Evolutionary conservation across 2,329 filamentous ascomycete genomes (phyloP).

Genomic region (Diaporthe vaccinii): DNA sequence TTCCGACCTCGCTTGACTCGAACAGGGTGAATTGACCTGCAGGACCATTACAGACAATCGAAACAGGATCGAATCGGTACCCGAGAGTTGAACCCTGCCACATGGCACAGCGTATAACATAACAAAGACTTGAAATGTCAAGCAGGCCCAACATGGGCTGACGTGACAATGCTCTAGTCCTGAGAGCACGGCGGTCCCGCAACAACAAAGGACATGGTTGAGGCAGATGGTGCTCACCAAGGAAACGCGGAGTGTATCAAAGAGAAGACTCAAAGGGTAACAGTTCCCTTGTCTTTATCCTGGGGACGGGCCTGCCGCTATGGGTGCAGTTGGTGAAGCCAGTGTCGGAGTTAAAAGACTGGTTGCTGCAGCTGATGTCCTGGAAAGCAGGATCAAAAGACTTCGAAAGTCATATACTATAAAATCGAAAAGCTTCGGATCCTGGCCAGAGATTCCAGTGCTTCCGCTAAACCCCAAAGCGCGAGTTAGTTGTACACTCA

Average conservation of each 20-base stretch:
- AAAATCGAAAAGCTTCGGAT: neutral
- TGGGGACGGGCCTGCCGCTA: neutral
- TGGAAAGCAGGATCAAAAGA: constrained; percentile 6
- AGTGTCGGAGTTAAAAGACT: constrained; percentile 5
- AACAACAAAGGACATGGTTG: constrained; percentile 28
- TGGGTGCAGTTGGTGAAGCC: neutral
- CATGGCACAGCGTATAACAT: neutral
- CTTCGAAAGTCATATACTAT: neutral
- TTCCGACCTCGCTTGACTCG: constrained; percentile 7
- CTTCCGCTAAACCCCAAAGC: constrained; percentile 2
- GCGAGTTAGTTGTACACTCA: neutral
- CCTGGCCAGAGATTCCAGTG: neutral
- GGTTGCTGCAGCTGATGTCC: constrained; percentile 14
- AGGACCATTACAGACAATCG: neutral
- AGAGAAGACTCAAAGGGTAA: constrained; percentile 27
- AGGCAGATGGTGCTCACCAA: constrained; percentile 5
- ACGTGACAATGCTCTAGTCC: constrained; percentile 11
- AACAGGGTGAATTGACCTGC: constrained; percentile 17
- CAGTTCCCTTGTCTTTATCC: neutral
- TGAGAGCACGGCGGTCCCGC: neutral
- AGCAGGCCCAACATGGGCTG: neutral
- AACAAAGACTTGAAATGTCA: neutral
- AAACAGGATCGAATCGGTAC: neutral
- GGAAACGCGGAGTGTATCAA: constrained; percentile 11
- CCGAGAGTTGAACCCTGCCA: neutral